phyloP scores from a whole-genome alignment of 495 filamentous ascomycete genomes.

The Tuber borchii region DNA sequence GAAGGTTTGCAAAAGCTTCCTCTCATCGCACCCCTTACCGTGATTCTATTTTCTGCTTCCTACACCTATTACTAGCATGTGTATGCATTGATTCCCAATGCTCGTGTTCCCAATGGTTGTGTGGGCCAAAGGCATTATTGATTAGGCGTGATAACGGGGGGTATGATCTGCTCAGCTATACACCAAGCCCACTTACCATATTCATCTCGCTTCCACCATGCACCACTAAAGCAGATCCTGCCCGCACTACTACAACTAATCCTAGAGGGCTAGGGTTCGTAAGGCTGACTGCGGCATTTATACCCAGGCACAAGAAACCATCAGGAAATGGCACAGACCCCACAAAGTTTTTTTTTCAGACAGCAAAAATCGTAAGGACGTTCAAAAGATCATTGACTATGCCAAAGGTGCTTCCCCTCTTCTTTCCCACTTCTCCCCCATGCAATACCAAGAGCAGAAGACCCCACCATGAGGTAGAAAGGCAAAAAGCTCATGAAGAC shows the following conservation, averaged over 20 bases:
- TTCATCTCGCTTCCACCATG: neutral
- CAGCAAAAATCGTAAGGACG: conserved; percentile 48
- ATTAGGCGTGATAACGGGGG: neutral
- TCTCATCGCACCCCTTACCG: neutral
- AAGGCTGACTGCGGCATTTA: conserved; percentile 18
- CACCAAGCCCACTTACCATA: neutral
- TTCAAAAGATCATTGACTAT: conserved; percentile 54
- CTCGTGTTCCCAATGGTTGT: neutral
- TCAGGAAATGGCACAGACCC: conserved; percentile 56
- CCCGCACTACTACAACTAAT: neutral
- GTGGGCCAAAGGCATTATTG: neutral
- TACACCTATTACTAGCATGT: neutral
- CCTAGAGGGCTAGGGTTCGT: neutral
- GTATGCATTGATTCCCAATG: neutral
- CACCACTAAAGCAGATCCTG: neutral
- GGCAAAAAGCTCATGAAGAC: conserved; percentile 6
- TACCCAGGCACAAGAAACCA: conserved; percentile 46
- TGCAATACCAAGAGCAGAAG: neutral
- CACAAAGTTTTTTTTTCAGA: conserved; percentile 61
- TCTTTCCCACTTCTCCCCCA: neutral
- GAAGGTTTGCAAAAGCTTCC: conserved; percentile 24
- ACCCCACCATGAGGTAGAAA: neutral
- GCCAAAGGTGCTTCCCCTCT: conserved; percentile 47
- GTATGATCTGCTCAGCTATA: neutral
- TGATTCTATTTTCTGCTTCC: neutral